Percentiles rank a stretch among this genome's conserved stretches.
phyloP scores from a whole-genome alignment of 2,329 filamentous ascomycete genomes.

The Eutypella sp. region DNA sequence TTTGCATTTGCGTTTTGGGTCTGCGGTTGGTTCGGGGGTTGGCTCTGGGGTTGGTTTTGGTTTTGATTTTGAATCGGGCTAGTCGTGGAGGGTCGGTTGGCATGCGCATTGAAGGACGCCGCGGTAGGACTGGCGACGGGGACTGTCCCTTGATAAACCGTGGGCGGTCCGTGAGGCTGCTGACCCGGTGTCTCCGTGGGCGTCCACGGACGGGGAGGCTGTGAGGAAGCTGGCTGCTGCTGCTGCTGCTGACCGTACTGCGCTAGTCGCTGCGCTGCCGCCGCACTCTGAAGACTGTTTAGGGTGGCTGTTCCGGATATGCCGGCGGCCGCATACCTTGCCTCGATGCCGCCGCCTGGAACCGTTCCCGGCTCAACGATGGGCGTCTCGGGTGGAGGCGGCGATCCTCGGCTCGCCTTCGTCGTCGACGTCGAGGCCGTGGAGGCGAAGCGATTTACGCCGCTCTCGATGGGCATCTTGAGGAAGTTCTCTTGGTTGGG shows the following conservation, averaged over 20 bases:
- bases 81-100: conserved; percentile 27
- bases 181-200: conserved; percentile 86
- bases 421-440: conserved; percentile 93
- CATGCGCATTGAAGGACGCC: conserved; percentile 38
- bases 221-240: conserved; percentile 37
- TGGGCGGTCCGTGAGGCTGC: conserved; percentile 83
- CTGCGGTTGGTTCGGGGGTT: too few species aligned
- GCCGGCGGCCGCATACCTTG: conserved; percentile 83
- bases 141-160: conserved; percentile 82
- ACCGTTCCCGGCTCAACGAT: conserved; percentile 65
- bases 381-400: conserved; percentile 90
- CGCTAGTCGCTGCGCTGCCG: conserved; percentile 73
- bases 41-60: conserved; percentile 19
- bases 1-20: conserved; percentile 17
- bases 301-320: conserved; percentile 83
- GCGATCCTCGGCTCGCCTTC: conserved; percentile 83
- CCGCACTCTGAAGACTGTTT: conserved; percentile 73
- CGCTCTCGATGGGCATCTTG: conserved; percentile 38
- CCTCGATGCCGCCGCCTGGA: conserved; percentile 80
- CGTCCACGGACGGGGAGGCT: conserved; percentile 74
- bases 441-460: conserved; percentile 63
- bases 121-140: conserved; percentile 56
- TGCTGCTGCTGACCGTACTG: conserved; percentile 61
- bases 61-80: too few species aligned
- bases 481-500: conserved; percentile 26